Evolutionary conservation across 345 rosid species (phyloP).

Genomic region (Brassica juncea): DNA sequence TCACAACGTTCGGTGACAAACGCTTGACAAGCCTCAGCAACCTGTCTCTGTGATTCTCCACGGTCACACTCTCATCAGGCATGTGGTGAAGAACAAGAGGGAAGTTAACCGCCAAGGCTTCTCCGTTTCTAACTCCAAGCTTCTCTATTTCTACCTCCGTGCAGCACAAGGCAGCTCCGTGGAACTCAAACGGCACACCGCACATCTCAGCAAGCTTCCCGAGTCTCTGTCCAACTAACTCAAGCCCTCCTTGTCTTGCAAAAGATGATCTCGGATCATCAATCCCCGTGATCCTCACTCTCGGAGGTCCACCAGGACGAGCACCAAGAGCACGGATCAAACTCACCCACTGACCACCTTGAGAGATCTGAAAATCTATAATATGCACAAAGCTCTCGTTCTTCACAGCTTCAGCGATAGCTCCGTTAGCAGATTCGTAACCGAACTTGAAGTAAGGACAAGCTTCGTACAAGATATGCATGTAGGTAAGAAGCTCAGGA

Average conservation of each 20-base stretch:
- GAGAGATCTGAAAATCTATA: constrained; percentile 81
- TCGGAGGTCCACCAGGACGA: constrained; percentile 87
- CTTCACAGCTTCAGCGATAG: constrained; percentile 92
- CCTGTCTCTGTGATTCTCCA: constrained; percentile 83
- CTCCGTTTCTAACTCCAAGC: constrained; percentile 65
- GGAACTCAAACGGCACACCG: constrained; percentile 83
- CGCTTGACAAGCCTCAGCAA: constrained; percentile 71
- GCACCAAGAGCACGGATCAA: constrained; percentile 87
- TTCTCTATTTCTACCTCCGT: constrained; percentile 63
- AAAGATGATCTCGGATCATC: constrained; percentile 80
- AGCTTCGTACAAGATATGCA: constrained; percentile 82
- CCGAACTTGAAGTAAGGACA: constrained; percentile 98
- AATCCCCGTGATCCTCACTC: constrained; percentile 75
- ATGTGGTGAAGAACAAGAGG: constrained; percentile 83
- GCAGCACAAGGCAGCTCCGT: constrained; percentile 56
- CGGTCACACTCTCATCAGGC: constrained; percentile 90
- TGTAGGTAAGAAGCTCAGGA: constrained; percentile 76
- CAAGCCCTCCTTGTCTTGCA: constrained; percentile 88
- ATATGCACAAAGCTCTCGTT: constrained; percentile 71
- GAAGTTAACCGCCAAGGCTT: constrained; percentile 84
- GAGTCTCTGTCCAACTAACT: constrained; percentile 76
- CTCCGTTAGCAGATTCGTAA: constrained; percentile 90
- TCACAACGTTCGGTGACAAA: constrained; percentile 79
- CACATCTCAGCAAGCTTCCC: constrained; percentile 64
- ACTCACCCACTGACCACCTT: constrained; percentile 93